Conservation (phyloP, 305 asterid genomes). For the Solanum aculeatissimum region DNA sequence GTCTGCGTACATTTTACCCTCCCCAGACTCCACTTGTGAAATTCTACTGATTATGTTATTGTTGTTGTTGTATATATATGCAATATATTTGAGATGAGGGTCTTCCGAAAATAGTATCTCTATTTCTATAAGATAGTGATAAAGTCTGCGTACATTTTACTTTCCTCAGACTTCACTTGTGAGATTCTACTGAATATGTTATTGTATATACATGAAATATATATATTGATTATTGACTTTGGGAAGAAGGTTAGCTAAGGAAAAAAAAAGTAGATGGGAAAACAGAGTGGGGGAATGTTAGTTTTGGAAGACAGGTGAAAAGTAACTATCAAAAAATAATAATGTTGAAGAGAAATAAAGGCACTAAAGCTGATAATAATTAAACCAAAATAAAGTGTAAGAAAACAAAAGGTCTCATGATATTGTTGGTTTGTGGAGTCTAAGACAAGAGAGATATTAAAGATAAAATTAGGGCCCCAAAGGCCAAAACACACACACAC, state of each 20-base stretch:
- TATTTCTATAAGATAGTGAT: no score
- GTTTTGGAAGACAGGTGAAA: slow-evolving; percentile 7
- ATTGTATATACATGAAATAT: not conserved
- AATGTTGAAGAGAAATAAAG: not conserved
- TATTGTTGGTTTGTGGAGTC: not conserved
- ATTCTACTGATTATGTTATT: no score
- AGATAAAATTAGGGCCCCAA: not conserved
- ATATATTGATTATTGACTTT: not conserved
- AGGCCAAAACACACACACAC: not conserved
- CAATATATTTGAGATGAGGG: no score
- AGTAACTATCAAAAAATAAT: slow-evolving; percentile 5
- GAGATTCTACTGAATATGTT: no score
- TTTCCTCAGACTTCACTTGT: no score
- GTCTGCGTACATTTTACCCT: no score
- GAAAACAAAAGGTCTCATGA: slow-evolving; percentile 1
- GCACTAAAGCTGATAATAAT: slow-evolving; percentile 1
- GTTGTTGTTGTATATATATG: no score
- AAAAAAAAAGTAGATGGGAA: not conserved
- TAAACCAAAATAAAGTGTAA: not conserved
- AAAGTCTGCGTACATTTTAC: no score
- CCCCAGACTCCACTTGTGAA: no score
- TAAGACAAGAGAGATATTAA: not conserved
- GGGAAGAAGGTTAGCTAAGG: slow-evolving; percentile 6
- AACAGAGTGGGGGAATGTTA: slow-evolving; percentile 1
- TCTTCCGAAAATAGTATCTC: no score